Conservation (phyloP, 495 filamentous ascomycete species). For the Pyronema domesticum region DNA sequence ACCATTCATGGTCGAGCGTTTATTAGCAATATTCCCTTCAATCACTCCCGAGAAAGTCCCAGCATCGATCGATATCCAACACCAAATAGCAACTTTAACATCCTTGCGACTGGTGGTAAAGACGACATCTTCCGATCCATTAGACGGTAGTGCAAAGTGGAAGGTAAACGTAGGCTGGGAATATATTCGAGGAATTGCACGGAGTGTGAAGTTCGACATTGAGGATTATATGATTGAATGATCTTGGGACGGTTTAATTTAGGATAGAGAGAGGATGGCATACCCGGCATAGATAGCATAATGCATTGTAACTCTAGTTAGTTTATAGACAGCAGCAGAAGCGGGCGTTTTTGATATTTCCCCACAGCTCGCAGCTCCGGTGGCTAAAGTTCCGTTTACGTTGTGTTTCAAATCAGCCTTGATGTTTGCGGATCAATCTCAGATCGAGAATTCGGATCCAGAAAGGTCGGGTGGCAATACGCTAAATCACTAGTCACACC, state of each 20-base stretch:
- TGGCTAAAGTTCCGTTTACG: no score
- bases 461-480: no score
- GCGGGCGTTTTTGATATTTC: no score
- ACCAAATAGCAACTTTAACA: conserved; percentile 55
- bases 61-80: conserved; percentile 34
- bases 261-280: no score
- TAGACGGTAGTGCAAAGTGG: conserved; percentile 54
- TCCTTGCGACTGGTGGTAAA: conserved; percentile 56
- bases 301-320: no score
- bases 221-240: conserved; percentile 52
- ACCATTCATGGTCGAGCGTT: conserved; percentile 69
- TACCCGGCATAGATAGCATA: no score
- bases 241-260: neutral
- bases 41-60: conserved; percentile 48
- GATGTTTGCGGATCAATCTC: no score
- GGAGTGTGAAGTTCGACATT: conserved; percentile 53
- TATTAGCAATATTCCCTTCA: conserved; percentile 72
- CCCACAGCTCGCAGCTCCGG: no score
- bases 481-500: no score
- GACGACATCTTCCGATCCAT: conserved; percentile 35
- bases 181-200: conserved; percentile 41
- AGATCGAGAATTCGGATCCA: no score
- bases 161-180: conserved; percentile 63
- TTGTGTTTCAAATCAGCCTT: no score
- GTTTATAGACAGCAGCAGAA: no score